These are phyloP conservation scores for Babesia divergens DNA, from an alignment of 169 alveolate species.

Conservation along the genomic window DNA sequence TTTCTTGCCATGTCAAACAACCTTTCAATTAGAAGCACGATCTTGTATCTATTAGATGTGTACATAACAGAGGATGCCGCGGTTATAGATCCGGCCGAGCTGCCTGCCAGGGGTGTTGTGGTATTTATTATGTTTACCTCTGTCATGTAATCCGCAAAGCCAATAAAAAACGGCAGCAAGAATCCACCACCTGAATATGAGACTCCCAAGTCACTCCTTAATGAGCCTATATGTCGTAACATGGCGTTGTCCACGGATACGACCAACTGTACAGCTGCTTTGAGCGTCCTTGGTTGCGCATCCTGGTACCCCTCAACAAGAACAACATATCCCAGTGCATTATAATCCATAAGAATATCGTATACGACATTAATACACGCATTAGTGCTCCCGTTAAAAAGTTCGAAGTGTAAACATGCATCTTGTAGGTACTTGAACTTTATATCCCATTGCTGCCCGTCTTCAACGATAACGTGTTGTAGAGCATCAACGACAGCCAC, in stretches of 20 bases:
- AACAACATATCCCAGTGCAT: neutral
- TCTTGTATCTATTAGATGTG: neutral
- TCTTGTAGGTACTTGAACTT: neutral
- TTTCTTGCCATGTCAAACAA: neutral
- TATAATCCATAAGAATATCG: conserved; percentile 6
- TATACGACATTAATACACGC: neutral
- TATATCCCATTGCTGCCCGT: neutral
- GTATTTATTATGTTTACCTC: conserved; percentile 65
- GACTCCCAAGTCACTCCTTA: conserved; percentile 42
- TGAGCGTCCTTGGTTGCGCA: neutral
- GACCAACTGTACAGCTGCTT: neutral
- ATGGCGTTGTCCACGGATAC: neutral
- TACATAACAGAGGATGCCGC: conserved; percentile 41
- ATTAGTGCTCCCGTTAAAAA: conserved; percentile 2
- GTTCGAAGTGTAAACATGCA: conserved; percentile 4
- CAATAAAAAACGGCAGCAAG: conserved; percentile 65
- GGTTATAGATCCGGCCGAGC: conserved; percentile 72
- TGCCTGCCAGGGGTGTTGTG: conserved; percentile 69
- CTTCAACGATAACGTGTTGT: neutral
- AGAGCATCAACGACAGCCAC: conserved; percentile 6
- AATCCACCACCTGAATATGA: conserved; percentile 74
- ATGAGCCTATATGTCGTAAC: neutral
- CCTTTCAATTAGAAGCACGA: neutral
- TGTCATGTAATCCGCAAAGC: conserved; percentile 59
- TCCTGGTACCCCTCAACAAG: neutral